A percentile compares a stretch with the other conserved stretches of the same genome.
Evolutionary conservation across 2,329 filamentous ascomycete genomes (phyloP).

Genomic region (Fonsecaea pugnacius): DNA sequence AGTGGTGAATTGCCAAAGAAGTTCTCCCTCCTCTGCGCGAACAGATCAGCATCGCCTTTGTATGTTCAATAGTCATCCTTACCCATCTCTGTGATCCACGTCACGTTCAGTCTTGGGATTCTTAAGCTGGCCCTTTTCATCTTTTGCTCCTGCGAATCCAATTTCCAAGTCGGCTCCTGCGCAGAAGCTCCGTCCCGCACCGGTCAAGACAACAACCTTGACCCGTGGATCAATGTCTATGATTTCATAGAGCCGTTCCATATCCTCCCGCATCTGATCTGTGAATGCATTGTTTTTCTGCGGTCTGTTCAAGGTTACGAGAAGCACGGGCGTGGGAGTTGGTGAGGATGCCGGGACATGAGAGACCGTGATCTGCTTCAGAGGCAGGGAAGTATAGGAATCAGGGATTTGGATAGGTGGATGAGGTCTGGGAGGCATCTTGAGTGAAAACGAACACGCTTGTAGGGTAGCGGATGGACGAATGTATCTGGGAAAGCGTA

Average conservation of each 20-base stretch:
- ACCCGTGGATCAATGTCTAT: slow-evolving; percentile 61
- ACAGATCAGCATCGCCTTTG: slow-evolving; percentile 16
- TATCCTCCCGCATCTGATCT: slow-evolving; percentile 63
- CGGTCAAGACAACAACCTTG: slow-evolving; percentile 60
- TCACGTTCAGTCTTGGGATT: slow-evolving; percentile 36
- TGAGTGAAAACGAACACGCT: slow-evolving; percentile 2
- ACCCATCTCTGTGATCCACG: slow-evolving; percentile 39
- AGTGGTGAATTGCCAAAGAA: slow-evolving; percentile 60
- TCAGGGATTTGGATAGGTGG: slow-evolving; percentile 38
- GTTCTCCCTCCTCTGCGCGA: slow-evolving; percentile 56
- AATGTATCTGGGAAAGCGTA: slow-evolving; percentile 1
- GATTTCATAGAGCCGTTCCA: slow-evolving; percentile 59
- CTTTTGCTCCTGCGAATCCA: slow-evolving; percentile 36
- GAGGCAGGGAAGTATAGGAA: slow-evolving; percentile 43
- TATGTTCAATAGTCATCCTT: slow-evolving; percentile 3
- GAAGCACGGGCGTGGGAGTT: slow-evolving; percentile 63
- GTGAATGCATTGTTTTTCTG: slow-evolving; percentile 72
- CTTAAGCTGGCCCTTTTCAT: slow-evolving; percentile 22
- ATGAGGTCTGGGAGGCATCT: slow-evolving; percentile 29
- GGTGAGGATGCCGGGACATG: slow-evolving; percentile 52
- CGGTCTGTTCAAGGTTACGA: slow-evolving; percentile 69
- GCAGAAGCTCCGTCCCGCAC: slow-evolving; percentile 60
- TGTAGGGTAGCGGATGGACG: background rate
- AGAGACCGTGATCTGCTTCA: slow-evolving; percentile 43
- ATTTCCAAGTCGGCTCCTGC: slow-evolving; percentile 63